phyloP scores from a whole-genome alignment of 2,329 filamentous ascomycete genomes.

The Diaporthe helianthi region DNA sequence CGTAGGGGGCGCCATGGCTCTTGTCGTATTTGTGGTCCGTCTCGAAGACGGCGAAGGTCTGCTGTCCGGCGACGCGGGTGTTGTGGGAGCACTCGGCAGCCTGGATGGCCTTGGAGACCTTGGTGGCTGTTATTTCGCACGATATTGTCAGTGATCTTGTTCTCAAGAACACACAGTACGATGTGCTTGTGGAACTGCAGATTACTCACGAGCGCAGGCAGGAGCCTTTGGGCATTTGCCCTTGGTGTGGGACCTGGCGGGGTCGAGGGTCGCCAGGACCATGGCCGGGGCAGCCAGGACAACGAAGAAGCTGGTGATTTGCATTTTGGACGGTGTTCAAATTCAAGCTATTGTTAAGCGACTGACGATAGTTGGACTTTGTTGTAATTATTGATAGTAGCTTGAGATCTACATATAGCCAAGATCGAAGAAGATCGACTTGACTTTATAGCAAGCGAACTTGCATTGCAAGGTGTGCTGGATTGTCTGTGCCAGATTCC shows the following conservation, averaged over 20 bases:
- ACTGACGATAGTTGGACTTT: neutral
- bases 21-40: slow-evolving; percentile 54
- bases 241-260: slow-evolving; percentile 45
- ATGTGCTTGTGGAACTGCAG: no score
- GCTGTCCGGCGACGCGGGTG: slow-evolving; percentile 43
- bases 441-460: neutral
- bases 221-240: slow-evolving; percentile 42
- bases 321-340: slow-evolving; percentile 22
- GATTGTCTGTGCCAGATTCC: neutral
- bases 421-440: neutral
- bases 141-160: neutral
- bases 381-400: neutral
- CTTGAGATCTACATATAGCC: neutral
- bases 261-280: slow-evolving; percentile 42
- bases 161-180: neutral
- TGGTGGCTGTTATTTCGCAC: slow-evolving; percentile 36
- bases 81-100: slow-evolving; percentile 49
- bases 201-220: slow-evolving; percentile 38
- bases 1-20: slow-evolving; percentile 53
- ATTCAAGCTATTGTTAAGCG: no score
- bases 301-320: slow-evolving; percentile 27
- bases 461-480: neutral
- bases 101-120: slow-evolving; percentile 46
- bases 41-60: slow-evolving; percentile 48
- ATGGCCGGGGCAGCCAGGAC: slow-evolving; percentile 26